Evolutionary conservation across 75 land plant genomes (phyloP).

Genomic region (Larix kaempferi): DNA sequence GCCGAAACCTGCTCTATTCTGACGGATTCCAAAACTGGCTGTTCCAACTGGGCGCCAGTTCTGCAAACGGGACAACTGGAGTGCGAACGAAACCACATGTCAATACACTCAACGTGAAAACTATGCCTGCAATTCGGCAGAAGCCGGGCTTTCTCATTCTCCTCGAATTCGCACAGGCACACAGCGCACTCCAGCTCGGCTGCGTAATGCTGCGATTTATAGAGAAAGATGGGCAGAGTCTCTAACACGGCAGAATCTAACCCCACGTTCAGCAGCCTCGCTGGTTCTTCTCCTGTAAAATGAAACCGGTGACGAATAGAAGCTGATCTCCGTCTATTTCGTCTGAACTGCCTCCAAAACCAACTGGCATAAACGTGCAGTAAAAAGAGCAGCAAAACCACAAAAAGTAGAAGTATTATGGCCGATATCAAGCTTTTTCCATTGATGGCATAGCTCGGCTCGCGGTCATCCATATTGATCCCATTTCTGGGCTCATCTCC

Average conservation of each 20-base stretch:
- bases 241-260: slow-evolving; percentile 33
- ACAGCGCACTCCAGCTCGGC: slow-evolving; percentile 41
- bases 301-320: not conserved
- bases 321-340: not conserved
- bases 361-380: not conserved
- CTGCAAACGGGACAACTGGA: slow-evolving; percentile 69
- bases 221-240: slow-evolving; percentile 46
- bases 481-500: no score
- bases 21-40: no score
- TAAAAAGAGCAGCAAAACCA: not conserved
- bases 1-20: no score
- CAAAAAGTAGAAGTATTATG: not conserved
- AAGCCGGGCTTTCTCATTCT: slow-evolving; percentile 35
- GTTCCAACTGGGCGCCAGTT: not conserved
- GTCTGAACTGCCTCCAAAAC: not conserved
- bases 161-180: slow-evolving; percentile 57
- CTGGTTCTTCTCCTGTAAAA: not conserved
- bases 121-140: slow-evolving; percentile 50
- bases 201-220: not conserved
- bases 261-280: slow-evolving; percentile 15
- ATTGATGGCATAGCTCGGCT: not conserved
- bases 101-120: slow-evolving; percentile 64
- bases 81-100: slow-evolving; percentile 58
- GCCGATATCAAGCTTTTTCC: not conserved
- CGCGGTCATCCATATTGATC: no score